Percentiles rank a stretch among this genome's conserved stretches.
Conservation (phyloP, 1,139 yeast species). For the Candida glucosophila region DNA sequence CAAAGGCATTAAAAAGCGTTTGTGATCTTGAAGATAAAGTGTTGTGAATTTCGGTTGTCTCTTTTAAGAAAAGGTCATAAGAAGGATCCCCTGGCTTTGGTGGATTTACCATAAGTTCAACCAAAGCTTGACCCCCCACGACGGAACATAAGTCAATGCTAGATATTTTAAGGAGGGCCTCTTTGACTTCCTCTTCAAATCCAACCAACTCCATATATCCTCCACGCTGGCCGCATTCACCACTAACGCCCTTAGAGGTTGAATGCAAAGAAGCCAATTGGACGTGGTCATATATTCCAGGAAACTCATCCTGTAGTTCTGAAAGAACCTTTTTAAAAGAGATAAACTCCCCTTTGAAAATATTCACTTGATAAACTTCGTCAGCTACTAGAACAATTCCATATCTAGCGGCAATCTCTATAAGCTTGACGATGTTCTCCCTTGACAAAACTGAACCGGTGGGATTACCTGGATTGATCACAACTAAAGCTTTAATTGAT, state of each 20-base stretch:
- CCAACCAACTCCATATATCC: constrained; percentile 95
- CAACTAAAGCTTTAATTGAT: constrained; percentile 72
- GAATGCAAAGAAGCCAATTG: constrained; percentile 93
- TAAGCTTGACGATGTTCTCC: constrained; percentile 59
- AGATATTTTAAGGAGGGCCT: constrained; percentile 72
- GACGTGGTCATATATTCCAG: constrained; percentile 54
- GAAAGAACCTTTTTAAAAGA: constrained; percentile 65
- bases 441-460: constrained; percentile 76
- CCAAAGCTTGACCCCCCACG: constrained; percentile 86
- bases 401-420: constrained; percentile 73
- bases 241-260: constrained; percentile 92
- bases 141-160: constrained; percentile 89
- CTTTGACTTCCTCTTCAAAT: constrained; percentile 60
- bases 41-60: constrained; percentile 51
- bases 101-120: constrained; percentile 90
- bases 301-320: constrained; percentile 45
- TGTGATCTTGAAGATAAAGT: constrained; percentile 59
- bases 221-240: constrained; percentile 99
- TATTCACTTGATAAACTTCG: constrained; percentile 93
- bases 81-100: constrained; percentile 73
- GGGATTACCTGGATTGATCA: constrained; percentile 97
- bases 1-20: constrained; percentile 60
- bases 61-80: constrained; percentile 55
- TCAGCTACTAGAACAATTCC: constrained; percentile 88
- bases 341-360: constrained; percentile 58